Evolutionary conservation across 345 rosid species (phyloP), one percentile per base, ranked within the genome.

Genomic region (Aethionema arabicum): DNA sequence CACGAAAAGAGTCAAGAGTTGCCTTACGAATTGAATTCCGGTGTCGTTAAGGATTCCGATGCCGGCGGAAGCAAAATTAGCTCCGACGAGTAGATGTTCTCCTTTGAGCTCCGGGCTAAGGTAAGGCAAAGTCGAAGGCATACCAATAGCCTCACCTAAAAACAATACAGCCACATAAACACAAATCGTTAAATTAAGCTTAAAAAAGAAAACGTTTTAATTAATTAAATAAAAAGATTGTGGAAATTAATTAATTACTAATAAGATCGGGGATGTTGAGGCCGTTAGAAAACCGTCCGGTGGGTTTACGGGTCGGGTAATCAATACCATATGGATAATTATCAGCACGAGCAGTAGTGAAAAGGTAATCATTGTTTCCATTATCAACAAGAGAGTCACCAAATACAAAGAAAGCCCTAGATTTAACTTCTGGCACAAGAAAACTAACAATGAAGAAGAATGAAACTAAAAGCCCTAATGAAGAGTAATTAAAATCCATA

Each of bases 61-160:
- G 13, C 97, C 97, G 27, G 96, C 96, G 6, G 97, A 88, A 72
- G 98, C 96, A 45, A 91, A 91, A 41, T 88, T 88, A 57, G 96
- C 98, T 45, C 98, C 98, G 11, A 82, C 75, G 5, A 88, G 95
- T 2, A 88, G 78, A 41, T 45, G 81, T 32, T 77, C 55, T 48
- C 96, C 96, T 2, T 31, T 77, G 65, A 88, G 88, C 55, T 72
- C 65, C 0, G 96, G 95, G 60, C 84, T 83, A 32, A 91, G 75
- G 72, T 91, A 91, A 31, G 98, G 98, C 69, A 88, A 53, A 54
- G 95, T 77, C 37, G 89, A 11, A 41, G 85, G 86, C 29, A 78
- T 69, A 10, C 96, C 90, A 40, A 85, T 60, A 21, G 76, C 63
- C 74, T 88, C 78, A 77, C 96, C 96, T 91, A 60, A n/a, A n/a